Evolutionary conservation across 257 asterid genomes (phyloP).

Genomic region (Plantago major): DNA sequence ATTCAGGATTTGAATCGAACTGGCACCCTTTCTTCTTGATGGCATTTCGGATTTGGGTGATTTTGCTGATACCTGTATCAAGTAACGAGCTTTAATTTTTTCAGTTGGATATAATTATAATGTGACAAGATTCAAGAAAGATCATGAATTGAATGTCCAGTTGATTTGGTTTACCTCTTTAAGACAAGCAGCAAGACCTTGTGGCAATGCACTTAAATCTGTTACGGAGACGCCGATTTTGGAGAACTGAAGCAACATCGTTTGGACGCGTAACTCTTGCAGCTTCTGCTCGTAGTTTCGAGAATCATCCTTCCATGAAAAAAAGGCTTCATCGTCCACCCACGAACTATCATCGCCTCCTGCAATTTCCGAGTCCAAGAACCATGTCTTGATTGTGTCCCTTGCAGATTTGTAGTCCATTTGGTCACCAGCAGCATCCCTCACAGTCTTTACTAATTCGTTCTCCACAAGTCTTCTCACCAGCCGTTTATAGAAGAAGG

Average conservation of each 20-base stretch:
- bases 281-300: constrained; percentile 65
- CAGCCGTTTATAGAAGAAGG: constrained; percentile 65
- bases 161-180: constrained; percentile 42
- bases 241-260: constrained; percentile 56
- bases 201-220: constrained; percentile 76
- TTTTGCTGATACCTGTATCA: constrained; percentile 42
- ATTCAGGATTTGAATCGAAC: too few relatives aligned
- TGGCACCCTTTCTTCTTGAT: too few relatives aligned
- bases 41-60: too few relatives aligned
- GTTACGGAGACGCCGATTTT: constrained; percentile 56
- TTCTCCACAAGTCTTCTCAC: constrained; percentile 77
- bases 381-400: constrained; percentile 68
- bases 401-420: constrained; percentile 55
- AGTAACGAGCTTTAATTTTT: not conserved
- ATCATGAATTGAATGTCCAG: not conserved
- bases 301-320: constrained; percentile 66
- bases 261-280: constrained; percentile 57
- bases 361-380: constrained; percentile 42
- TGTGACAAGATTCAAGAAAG: not conserved
- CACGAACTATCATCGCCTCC: constrained; percentile 53
- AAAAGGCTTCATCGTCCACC: constrained; percentile 66
- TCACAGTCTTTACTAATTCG: constrained; percentile 51
- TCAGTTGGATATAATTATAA: constrained; percentile 2
- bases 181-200: constrained; percentile 68
- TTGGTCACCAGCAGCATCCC: constrained; percentile 77